A percentile compares a stretch with the other conserved stretches of the same genome.
These are phyloP conservation scores for Xerocomellus chrysenteron DNA, from an alignment of 768 basidiomycete genomes.

Conservation along the genomic window DNA sequence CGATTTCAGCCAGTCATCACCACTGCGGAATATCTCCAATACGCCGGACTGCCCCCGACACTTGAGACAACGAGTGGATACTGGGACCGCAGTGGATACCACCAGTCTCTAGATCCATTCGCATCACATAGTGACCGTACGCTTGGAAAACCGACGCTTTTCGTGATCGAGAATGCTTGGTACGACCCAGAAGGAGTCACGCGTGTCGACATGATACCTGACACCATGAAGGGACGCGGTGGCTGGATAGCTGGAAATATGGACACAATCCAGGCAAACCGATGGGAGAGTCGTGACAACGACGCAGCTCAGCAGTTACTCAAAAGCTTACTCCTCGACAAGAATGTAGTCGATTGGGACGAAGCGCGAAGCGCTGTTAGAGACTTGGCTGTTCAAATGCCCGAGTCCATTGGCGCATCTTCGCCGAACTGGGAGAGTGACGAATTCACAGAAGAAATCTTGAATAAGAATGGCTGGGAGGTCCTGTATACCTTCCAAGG, in stretches of 20 bases:
- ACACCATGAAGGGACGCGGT: slow-evolving; percentile 25
- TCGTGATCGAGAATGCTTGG: slow-evolving; percentile 39
- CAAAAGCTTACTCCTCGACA: slow-evolving; percentile 21
- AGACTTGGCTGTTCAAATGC: slow-evolving; percentile 18
- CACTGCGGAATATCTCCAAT: slow-evolving; percentile 39
- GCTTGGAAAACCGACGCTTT: slow-evolving; percentile 22
- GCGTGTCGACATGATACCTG: slow-evolving; percentile 37
- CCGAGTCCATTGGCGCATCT: slow-evolving; percentile 6
- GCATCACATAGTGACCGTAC: slow-evolving; percentile 16
- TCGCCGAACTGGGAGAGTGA: slow-evolving; percentile 23
- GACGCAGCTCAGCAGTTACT: slow-evolving; percentile 14
- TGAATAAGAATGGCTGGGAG: slow-evolving; percentile 38
- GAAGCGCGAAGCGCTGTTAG: slow-evolving; percentile 26
- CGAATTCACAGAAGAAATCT: slow-evolving; percentile 27
- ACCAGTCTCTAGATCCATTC: slow-evolving; percentile 17
- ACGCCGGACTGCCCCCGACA: slow-evolving; percentile 31
- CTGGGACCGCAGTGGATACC: slow-evolving; percentile 36
- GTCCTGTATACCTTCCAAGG: slow-evolving; percentile 41
- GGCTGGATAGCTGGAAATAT: slow-evolving; percentile 20
- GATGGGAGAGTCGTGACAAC: slow-evolving; percentile 10
- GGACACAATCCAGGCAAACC: slow-evolving; percentile 13
- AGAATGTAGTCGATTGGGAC: slow-evolving; percentile 28
- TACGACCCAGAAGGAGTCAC: slow-evolving; percentile 38
- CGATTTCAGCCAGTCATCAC: slow-evolving; percentile 35
- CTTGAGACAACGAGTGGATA: slow-evolving; percentile 38